Evolutionary conservation across 495 filamentous ascomycete genomes (phyloP), one percentile per base, ranked within the genome.

Genomic region (Pseudomonodictys pantanalensis): DNA sequence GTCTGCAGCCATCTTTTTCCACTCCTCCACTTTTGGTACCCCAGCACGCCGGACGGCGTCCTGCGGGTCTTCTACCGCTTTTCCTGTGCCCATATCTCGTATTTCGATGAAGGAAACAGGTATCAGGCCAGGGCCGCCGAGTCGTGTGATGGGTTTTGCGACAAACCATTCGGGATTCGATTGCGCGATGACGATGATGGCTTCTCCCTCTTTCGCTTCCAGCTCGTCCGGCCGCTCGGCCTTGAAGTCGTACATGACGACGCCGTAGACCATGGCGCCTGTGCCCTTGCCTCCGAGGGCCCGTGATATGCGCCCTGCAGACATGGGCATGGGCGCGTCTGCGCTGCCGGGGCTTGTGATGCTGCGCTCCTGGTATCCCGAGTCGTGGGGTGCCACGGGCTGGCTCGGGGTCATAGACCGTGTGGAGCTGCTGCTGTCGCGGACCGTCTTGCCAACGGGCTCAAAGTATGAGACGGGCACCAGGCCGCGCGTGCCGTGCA

Each of bases 121-220:
- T 68, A 98, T 97, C 64, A 98, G 75, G 28, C 93, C 93, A 0
- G 93, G 93, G 10, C 93, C 93, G 22, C 93, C 93, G 20, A 97
- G 79, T 64, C 95, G 81, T 51, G 92, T 91, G 68, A 97, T 98
- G 6, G 93, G 95, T 75, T 98, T 98, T 15, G 95, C 95, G 66
- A 98, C 93, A 68, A 97, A 98, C 93, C 93, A 98, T 72, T 98
- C 93, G 32, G 92, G 91, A 67, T 97, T 97, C n/a, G 93, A 97
- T 73, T 97, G 93, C 35, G 93, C 93, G 70, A 97, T 97, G 25
- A 97, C 91, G 55, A 98, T 96, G 68, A 98, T 97, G 32, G 90
- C 88, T 72, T 98, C 93, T 54, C 93, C 95, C 44, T 87, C 84
- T 72, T 93, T 95, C 24, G 95, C 95, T 61, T 97, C 92, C 61